phyloP scores from a whole-genome alignment of 2,329 filamentous ascomycete species.

The Proliferodiscus dingleyae region DNA sequence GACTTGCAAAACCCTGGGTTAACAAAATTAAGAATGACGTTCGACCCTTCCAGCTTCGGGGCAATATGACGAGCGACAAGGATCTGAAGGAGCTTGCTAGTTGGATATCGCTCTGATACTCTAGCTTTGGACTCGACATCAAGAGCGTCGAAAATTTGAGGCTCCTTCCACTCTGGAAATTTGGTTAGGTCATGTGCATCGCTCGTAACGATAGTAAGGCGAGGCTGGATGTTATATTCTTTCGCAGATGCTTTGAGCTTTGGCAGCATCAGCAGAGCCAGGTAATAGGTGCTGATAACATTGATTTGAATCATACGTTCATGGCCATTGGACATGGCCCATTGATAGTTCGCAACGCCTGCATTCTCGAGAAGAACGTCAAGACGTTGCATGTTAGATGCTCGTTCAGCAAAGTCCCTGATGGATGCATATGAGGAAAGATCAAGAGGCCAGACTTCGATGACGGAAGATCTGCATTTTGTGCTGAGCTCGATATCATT shows the following conservation, averaged over 20 bases:
- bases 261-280: constrained; percentile 41
- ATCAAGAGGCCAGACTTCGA: constrained; percentile 18
- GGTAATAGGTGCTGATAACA: constrained; percentile 42
- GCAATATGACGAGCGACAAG: constrained; percentile 38
- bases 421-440: constrained; percentile 10
- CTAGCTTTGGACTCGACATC: background rate
- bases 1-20: constrained; percentile 51
- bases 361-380: constrained; percentile 14
- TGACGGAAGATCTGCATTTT: constrained; percentile 3
- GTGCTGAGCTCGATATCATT: constrained; percentile 30
- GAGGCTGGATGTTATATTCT: background rate
- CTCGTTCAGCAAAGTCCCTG: constrained; percentile 9
- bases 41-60: constrained; percentile 23
- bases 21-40: constrained; percentile 45
- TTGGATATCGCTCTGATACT: constrained; percentile 34
- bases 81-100: constrained; percentile 44
- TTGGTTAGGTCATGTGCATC: background rate
- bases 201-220: constrained; percentile 11
- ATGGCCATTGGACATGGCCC: constrained; percentile 28
- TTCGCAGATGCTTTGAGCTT: constrained; percentile 34
- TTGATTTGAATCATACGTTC: constrained; percentile 43
- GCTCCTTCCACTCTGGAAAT: background rate
- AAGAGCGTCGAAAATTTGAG: constrained; percentile 3
- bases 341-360: constrained; percentile 9
- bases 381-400: constrained; percentile 6